A percentile compares a stretch with the other conserved stretches of the same genome.
These are phyloP conservation scores for Colletotrichum sp. DNA, from an alignment of 2,329 filamentous ascomycete genomes.

Conservation along the genomic window DNA sequence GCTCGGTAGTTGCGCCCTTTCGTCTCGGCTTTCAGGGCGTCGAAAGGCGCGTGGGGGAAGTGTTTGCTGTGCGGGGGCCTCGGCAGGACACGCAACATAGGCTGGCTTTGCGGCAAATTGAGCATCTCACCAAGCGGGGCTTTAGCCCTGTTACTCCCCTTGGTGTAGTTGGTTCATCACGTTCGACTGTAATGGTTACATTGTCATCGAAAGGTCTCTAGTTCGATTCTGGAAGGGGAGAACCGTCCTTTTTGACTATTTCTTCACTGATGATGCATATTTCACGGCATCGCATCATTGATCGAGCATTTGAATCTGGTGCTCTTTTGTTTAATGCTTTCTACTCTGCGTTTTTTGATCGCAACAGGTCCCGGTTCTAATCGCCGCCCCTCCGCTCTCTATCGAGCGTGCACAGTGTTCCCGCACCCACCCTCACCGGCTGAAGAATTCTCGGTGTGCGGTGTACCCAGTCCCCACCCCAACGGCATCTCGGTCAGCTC, in stretches of 20 bases:
- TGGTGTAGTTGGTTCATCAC: conserved; percentile 22
- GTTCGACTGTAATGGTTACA: conserved; percentile 20
- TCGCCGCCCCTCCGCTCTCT: too few species aligned
- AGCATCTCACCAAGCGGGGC: conserved; percentile 2
- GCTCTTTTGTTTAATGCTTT: not conserved
- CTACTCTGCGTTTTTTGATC: too few species aligned
- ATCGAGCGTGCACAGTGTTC: too few species aligned
- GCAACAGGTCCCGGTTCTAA: too few species aligned
- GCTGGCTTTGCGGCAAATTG: fast-evolving
- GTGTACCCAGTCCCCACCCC: not conserved
- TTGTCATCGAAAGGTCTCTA: conserved; percentile 18
- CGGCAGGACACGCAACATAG: too few species aligned
- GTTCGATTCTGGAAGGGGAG: conserved; percentile 13
- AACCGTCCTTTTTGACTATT: not conserved
- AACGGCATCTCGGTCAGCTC: not conserved
- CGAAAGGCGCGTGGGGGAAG: not conserved
- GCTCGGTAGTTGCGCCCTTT: not conserved
- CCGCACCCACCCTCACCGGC: not conserved
- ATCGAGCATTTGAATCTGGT: not conserved
- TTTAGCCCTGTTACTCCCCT: conserved; percentile 1
- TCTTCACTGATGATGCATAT: not conserved
- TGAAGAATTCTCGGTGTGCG: not conserved
- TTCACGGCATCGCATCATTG: not conserved
- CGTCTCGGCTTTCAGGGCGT: not conserved
- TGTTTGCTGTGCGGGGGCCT: not conserved